phyloP scores from a whole-genome alignment of 345 rosid genomes.

The Toxicodendron radicans region DNA sequence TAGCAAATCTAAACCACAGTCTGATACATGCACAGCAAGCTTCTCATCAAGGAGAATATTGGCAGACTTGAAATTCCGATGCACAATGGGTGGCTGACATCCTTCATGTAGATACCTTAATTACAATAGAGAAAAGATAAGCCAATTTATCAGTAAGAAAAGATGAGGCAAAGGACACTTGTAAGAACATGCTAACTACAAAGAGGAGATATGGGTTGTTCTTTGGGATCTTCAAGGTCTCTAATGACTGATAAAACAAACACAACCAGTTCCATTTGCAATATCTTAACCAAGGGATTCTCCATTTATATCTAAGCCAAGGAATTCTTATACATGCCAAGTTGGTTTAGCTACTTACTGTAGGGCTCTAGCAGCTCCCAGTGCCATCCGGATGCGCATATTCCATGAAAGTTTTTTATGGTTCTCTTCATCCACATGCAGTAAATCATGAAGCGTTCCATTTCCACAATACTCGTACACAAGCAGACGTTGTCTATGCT shows the following conservation, averaged over 20 bases:
- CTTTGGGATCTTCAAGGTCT: not conserved
- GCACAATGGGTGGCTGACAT: constrained; percentile 75
- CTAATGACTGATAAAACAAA: constrained; percentile 8
- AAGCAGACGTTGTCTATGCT: constrained; percentile 73
- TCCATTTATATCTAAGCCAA: not conserved
- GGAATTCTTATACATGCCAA: not conserved
- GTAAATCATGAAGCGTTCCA: constrained; percentile 76
- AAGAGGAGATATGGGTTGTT: not conserved
- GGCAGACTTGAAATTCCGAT: constrained; percentile 72
- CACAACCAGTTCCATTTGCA: not conserved
- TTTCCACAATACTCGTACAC: constrained; percentile 62
- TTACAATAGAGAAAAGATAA: constrained; percentile 12
- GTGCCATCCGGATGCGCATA: constrained; percentile 64
- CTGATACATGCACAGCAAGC: constrained; percentile 65
- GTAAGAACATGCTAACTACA: constrained; percentile 10
- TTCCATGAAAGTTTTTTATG: constrained; percentile 75
- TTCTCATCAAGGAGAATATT: constrained; percentile 78
- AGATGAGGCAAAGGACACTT: not conserved
- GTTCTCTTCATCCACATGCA: constrained; percentile 63
- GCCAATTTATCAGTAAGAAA: constrained; percentile 12
- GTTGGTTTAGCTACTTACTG: constrained; percentile 61
- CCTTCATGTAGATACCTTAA: constrained; percentile 85
- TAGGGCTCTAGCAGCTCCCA: constrained; percentile 85
- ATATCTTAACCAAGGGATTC: not conserved
- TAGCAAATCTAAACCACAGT: constrained; percentile 71